Evolutionary conservation across 2,329 filamentous ascomycete species (phyloP), one percentile per base, ranked within the genome.

Genomic region (Didymella pomorum): DNA sequence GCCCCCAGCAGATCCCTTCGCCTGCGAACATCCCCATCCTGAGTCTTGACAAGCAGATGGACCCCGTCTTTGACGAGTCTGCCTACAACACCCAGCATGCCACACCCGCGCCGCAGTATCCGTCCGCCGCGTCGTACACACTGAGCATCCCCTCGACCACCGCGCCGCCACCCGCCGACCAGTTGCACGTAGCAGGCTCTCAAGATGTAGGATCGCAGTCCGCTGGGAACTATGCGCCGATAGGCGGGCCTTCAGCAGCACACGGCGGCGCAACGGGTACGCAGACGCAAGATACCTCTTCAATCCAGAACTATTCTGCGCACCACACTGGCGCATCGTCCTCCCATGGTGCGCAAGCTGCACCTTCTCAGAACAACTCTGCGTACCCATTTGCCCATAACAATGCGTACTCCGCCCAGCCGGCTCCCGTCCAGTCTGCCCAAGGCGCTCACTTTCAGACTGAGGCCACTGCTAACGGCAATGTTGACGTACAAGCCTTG

Each of bases 31-130:
- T 91, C 59, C 87, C 88, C 57, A 84, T 91, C 53, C 65, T 53
- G 81, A 54, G 49, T 25, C 63, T 91, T 71, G 84, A 87, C 72
- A 87, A 88, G 73, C 87, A 90, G 79, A 91, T 87, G 84, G 88
- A 91, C 78, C 86, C 87, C 53, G 79, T 84, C 67, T 89, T 90
- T 81, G 88, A 89, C 78, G 87, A 89, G 74, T 86, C 86, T 55
- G 82, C 86, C 52, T 83, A 83, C 62, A 85, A 86, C 80, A 84
- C 80, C 70, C 74, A 71, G 54, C 60, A 59, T 63, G 53, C 55
- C 42, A 52, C 67, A 58, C 71, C 71, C n/a, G 61, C 72, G 28
- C 67, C 68, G 42, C 75, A 68, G 64, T 74, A 69, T 63, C 67
- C 68, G 63, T 55, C 51, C 20, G 73, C 71, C 55, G 72, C 74